Evolutionary conservation across 306 rosid genomes (phyloP).

Genomic region (Cicer cuneatum): DNA sequence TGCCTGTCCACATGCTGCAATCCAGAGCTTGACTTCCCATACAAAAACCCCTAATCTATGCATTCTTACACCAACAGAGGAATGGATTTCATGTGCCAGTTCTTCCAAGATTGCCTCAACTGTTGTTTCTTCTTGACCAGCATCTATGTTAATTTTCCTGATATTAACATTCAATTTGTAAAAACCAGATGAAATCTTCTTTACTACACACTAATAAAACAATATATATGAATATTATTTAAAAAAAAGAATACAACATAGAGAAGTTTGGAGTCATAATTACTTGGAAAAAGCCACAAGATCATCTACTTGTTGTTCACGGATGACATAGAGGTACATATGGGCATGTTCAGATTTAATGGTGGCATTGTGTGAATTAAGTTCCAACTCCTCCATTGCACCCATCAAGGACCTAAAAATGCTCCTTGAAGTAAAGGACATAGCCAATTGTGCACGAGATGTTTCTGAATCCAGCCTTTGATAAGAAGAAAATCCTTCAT

Average conservation of each 20-base stretch:
- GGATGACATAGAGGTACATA: slow-evolving; percentile 90
- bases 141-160: slow-evolving; percentile 71
- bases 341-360: slow-evolving; percentile 85
- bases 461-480: slow-evolving; percentile 62
- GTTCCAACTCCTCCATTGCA: slow-evolving; percentile 99
- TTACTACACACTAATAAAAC: slow-evolving; percentile 33
- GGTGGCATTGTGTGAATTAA: slow-evolving; percentile 82
- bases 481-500: slow-evolving; percentile 72
- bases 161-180: slow-evolving; percentile 49
- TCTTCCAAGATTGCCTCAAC: slow-evolving; percentile 72
- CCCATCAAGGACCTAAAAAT: slow-evolving; percentile 86
- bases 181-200: slow-evolving; percentile 44
- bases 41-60: slow-evolving; percentile 89
- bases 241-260: background rate
- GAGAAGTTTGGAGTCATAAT: slow-evolving; percentile 41
- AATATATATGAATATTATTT: background rate
- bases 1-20: slow-evolving; percentile 73
- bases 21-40: slow-evolving; percentile 98
- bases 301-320: slow-evolving; percentile 78
- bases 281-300: slow-evolving; percentile 85
- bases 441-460: slow-evolving; percentile 53
- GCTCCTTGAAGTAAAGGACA: slow-evolving; percentile 86
- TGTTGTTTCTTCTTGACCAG: slow-evolving; percentile 68
- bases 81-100: slow-evolving; percentile 75
- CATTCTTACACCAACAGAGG: slow-evolving; percentile 92